Evolutionary conservation across 148 eudicot species (phyloP).

Genomic region (Chenopodium suecicum): DNA sequence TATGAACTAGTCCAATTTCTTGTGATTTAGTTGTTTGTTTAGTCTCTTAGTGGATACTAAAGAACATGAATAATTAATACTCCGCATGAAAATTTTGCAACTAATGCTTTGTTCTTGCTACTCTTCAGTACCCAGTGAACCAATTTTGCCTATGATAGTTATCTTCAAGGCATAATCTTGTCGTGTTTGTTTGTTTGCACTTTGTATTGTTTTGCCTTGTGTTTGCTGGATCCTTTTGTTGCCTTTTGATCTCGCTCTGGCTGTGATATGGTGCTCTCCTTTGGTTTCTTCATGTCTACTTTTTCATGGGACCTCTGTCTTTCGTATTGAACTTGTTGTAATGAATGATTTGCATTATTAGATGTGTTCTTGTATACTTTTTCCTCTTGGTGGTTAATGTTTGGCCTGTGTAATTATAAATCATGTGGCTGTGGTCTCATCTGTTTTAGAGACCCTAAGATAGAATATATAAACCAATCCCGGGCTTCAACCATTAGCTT

Average conservation of each 20-base stretch:
- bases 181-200: neutral
- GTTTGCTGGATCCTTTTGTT: neutral
- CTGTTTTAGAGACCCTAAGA: neutral
- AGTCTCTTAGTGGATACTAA: neutral
- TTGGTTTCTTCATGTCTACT: neutral
- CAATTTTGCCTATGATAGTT: neutral
- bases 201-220: neutral
- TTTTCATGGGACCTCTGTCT: neutral
- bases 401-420: slow-evolving; percentile 1
- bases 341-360: neutral
- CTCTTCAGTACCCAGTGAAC: neutral
- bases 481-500: too few relatives aligned
- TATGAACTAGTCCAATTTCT: neutral
- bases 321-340: neutral
- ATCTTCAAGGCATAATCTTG: neutral
- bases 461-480: too few relatives aligned
- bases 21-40: neutral
- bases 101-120: neutral
- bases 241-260: neutral
- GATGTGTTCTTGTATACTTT: neutral
- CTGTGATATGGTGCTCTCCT: neutral
- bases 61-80: too few relatives aligned
- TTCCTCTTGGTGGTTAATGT: neutral
- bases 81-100: neutral
- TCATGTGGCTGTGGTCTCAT: neutral